Percentiles rank a stretch among this genome's conserved stretches.
Conservation (phyloP, 2,329 filamentous ascomycete genomes). For the Ceratocystis papillata region DNA sequence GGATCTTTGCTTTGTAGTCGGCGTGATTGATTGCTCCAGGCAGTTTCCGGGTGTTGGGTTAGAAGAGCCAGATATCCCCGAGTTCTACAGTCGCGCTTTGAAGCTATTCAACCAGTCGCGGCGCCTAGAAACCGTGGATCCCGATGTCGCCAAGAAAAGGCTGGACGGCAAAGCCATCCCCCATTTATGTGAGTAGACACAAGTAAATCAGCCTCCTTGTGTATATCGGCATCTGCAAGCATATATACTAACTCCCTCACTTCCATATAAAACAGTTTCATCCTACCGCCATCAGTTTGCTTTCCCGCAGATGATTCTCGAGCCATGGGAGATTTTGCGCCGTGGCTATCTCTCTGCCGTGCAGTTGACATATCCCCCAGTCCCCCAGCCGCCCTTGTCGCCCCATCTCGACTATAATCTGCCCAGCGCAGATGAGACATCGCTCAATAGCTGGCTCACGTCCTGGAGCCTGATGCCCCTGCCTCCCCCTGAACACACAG, state of each 20-base stretch:
- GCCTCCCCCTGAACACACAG: not conserved
- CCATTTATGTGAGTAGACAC: constrained; percentile 6
- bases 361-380: not conserved
- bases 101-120: not conserved
- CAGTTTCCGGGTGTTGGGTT: not conserved
- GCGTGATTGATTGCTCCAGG: constrained; percentile 1
- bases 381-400: not conserved
- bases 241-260: not conserved
- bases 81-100: not conserved
- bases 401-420: not conserved
- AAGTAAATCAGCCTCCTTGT: not conserved
- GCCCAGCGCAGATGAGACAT: not conserved
- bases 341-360: constrained; percentile 5
- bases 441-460: not conserved
- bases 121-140: not conserved
- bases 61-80: not conserved
- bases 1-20: constrained; percentile 13
- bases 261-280: not conserved
- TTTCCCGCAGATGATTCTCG: constrained; percentile 2
- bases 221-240: not conserved
- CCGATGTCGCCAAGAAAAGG: not conserved
- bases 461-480: constrained; percentile 3
- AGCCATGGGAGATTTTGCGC: not conserved
- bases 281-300: constrained; percentile 6
- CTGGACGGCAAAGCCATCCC: not conserved